Conservation (phyloP, 1,284 basidiomycete species). For the Sporisorium iseilematis-ciliati region DNA sequence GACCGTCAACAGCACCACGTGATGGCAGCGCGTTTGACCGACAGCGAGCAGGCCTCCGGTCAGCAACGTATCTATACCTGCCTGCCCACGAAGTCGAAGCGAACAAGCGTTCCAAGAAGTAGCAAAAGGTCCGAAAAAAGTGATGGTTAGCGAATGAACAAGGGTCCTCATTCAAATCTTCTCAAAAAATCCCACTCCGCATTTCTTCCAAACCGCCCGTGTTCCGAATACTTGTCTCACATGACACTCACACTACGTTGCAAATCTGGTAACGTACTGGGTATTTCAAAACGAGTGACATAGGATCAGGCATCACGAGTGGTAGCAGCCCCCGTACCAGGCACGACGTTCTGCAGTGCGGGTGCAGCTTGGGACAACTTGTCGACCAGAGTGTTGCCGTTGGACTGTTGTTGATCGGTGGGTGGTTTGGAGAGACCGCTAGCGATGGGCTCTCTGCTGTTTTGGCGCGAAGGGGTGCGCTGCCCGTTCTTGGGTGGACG, state of each 20-base stretch:
- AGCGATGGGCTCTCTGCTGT: constrained; percentile 33
- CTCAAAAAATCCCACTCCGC: constrained; percentile 21
- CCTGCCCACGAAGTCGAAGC: no score
- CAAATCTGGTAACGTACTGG: constrained; percentile 10
- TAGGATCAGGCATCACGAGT: constrained; percentile 10
- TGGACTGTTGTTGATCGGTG: constrained; percentile 2
- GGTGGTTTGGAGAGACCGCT: constrained; percentile 9
- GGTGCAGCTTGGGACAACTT: constrained; percentile 28
- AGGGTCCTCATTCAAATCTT: constrained; percentile 13
- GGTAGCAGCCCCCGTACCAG: constrained; percentile 33
- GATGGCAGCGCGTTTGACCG: no score
- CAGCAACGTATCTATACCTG: no score
- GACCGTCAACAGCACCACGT: no score
- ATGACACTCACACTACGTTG: neutral
- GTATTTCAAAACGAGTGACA: constrained; percentile 16
- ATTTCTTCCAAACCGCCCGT: constrained; percentile 1
- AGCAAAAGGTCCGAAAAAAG: no score
- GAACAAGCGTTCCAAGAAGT: no score
- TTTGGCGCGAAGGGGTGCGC: constrained; percentile 45
- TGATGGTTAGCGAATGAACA: no score
- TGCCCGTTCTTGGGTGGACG: constrained; percentile 43
- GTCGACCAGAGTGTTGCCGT: constrained; percentile 2
- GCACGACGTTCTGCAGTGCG: constrained; percentile 35
- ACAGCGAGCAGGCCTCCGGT: no score
- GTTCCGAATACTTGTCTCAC: constrained; percentile 11